These are phyloP conservation scores for Phytophthora sp. DNA, from an alignment of 352 stramenopile genomes.

Conservation along the genomic window DNA sequence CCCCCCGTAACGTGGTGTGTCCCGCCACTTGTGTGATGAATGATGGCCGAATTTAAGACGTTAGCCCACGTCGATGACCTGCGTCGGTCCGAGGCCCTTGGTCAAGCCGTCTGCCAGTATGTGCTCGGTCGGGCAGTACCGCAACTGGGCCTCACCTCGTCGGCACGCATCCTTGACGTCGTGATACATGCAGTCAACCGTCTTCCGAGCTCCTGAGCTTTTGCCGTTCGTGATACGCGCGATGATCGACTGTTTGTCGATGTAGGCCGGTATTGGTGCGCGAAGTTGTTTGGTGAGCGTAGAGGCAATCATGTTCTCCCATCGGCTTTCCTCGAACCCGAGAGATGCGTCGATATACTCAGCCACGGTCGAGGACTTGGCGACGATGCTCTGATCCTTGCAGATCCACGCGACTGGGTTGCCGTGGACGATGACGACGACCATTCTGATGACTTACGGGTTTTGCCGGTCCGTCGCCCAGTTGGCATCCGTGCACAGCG, in stretches of 20 bases:
- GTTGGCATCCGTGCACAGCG: background rate
- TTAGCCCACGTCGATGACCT: too few species aligned
- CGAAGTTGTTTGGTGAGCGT: background rate
- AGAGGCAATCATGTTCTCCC: background rate
- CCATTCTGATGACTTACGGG: too few species aligned
- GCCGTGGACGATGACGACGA: background rate
- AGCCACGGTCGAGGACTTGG: background rate
- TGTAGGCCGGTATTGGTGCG: background rate
- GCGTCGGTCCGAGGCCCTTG: too few species aligned
- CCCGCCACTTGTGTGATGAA: too few species aligned
- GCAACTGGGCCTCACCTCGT: background rate
- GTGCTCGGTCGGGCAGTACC: background rate
- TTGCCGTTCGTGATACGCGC: background rate
- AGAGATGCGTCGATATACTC: background rate
- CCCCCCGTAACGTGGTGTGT: too few species aligned
- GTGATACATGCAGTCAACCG: background rate
- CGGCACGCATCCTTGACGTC: background rate
- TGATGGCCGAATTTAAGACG: too few species aligned
- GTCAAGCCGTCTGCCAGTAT: background rate
- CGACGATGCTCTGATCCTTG: background rate
- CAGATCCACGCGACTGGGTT: background rate
- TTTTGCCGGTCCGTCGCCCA: too few species aligned
- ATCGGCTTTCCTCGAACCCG: background rate
- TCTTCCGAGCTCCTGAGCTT: background rate
- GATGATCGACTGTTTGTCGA: background rate